Percentiles rank a stretch among this genome's conserved stretches.
Conservation (phyloP, 257 asterid genomes). For the Lavandula angustifolia region DNA sequence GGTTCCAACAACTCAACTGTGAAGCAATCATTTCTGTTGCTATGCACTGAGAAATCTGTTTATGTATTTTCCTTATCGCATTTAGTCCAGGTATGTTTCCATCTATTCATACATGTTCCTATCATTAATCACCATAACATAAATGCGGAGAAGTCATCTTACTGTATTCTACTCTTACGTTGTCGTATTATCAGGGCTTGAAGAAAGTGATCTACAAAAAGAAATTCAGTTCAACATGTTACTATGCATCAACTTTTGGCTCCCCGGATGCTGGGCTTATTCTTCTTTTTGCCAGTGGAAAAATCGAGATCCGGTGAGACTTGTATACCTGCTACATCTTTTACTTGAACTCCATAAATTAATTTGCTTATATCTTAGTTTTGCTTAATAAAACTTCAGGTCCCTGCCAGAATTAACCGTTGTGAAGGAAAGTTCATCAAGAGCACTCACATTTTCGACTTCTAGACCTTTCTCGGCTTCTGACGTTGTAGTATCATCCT, state of each 20-base stretch:
- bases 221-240: slow-evolving; percentile 76
- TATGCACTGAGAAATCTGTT: slow-evolving; percentile 83
- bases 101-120: slow-evolving; percentile 55
- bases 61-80: slow-evolving; percentile 76
- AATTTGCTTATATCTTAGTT: background rate
- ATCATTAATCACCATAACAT: background rate
- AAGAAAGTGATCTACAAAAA: slow-evolving; percentile 82
- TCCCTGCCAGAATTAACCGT: slow-evolving; percentile 86
- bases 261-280: slow-evolving; percentile 59
- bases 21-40: slow-evolving; percentile 57
- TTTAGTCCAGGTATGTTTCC: slow-evolving; percentile 60
- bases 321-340: slow-evolving; percentile 19
- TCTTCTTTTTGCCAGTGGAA: slow-evolving; percentile 79
- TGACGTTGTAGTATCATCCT: slow-evolving; percentile 56
- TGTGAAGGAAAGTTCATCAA: slow-evolving; percentile 70
- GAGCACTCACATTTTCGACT: slow-evolving; percentile 59
- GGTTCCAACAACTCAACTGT: slow-evolving; percentile 42
- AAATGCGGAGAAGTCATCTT: background rate
- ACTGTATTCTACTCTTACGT: slow-evolving; percentile 21
- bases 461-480: slow-evolving; percentile 50
- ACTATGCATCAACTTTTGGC: slow-evolving; percentile 79
- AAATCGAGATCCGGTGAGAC: slow-evolving; percentile 74
- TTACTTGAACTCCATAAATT: slow-evolving; percentile 2
- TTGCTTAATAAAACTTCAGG: slow-evolving; percentile 45
- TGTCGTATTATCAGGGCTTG: slow-evolving; percentile 53